Base-by-base conservation (phyloP, 2,329 filamentous ascomycete genomes). In the Coniochaeta hoffmannii region DNA sequence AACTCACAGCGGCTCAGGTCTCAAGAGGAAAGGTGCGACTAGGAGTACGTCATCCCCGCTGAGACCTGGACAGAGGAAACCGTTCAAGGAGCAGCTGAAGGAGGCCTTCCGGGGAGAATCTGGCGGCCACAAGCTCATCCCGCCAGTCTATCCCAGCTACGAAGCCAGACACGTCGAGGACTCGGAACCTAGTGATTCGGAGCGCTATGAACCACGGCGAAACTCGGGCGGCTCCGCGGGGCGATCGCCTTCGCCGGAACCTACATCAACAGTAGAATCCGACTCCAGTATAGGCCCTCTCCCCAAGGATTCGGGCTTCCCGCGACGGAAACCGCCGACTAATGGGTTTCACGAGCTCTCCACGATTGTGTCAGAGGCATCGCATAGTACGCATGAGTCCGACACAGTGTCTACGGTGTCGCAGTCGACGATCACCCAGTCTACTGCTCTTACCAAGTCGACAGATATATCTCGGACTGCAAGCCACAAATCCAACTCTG, bases 31-130 rank as follows among this genome's bases (percentile, higher is more conserved):
- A 50, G 74, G 75, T 44, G 82, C 83, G 22, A 83, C 78, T 30
- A 76, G 81, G 60, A 73, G 65, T 56, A 63, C 72, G 1, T 70
- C 78, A 1, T 76, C 80, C 6, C 76, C 81, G 1, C 54, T 74
- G 7, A 85, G 79, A 63, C 59, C 73, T 0, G 67, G 63, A 4
- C 56, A 58, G 12, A 83, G 79, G 63, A 74, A 73, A 34, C 78
- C 78, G 0, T 73, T 86, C 54, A 76, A 83, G 22, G 83, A 84
- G 38, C 76, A 77, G 49, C 68, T 87, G 9, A 80, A 79, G 54
- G 82, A 83, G 58, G 83, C 82, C 3, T 86, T 87, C 62, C 77
- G 77, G 36, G 83, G 83, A 30, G 82, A 86, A 64, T 86, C 83
- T 1, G 74, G 68, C 3, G 73, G 73, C 10, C 72, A 77, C 56